Base-by-base conservation (phyloP, 805 yeast genomes). In the Sugiyamaella chiloensis region DNA sequence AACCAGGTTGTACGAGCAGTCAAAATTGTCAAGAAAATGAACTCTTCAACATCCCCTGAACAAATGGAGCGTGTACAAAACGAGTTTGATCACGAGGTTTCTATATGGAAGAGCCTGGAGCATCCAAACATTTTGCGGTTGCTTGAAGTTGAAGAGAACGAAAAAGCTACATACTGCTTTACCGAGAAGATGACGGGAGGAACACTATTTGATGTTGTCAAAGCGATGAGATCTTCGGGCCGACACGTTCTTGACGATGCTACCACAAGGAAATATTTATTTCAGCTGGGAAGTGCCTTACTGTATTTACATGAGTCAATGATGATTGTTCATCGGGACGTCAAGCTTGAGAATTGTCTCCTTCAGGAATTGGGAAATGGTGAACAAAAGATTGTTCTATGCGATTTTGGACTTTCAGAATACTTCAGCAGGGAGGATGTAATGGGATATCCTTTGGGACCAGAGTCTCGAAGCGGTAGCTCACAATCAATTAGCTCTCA, bases 381-480 rank as follows among this genome's bases (percentile, higher is more conserved):
- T 51, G 56, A 24, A 54, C 58, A 62, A 46, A 68, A 68, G 37
- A 71, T 87, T 52, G 61, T 83, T 21, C 62, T 90, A 5, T 87
- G 96, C 67, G 98, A 90, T 66, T 90, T 90, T 68, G 98, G 98
- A 4, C 87, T 90, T 95, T 71, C 80, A 42, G 68, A 70, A 31
- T 62, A 57, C 43, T 59, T 44, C 37, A 30, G 19, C 17, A 40
- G 31, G 3, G 40, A 26, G 16, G 31, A 29, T 5, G 17, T 24
- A 17, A 42, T 21, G 40, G 11, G 17, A 24, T 11, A 12, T 6
- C 35, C 29, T 24, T 39, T 8, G 35, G 30, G 16, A 19, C 16
- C 6, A 17, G 26, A 3, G 24, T 40, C 34, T 39, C 5, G 16
- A 4, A 14, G 37, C 16, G 14, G 41, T 7, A 24, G 41, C 9